Conservation (phyloP, 306 rosid species). For the Gastrolobium bilobum region DNA sequence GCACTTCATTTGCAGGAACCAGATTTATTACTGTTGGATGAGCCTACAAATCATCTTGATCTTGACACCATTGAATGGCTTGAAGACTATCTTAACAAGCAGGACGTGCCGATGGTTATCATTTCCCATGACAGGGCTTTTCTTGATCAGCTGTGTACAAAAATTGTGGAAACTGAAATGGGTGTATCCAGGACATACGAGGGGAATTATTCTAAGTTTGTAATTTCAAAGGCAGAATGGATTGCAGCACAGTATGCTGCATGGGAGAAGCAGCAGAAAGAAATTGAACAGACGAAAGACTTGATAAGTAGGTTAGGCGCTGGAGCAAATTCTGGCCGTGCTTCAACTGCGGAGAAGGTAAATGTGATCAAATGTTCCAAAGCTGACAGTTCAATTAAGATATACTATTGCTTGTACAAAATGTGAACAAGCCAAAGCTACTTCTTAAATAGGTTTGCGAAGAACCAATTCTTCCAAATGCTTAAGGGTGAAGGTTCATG, state of each 20-base stretch:
- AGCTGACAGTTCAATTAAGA: constrained; percentile 34
- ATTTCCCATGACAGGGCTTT: constrained; percentile 98
- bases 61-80: constrained; percentile 99
- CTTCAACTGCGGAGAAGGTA: constrained; percentile 98
- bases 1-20: constrained; percentile 77
- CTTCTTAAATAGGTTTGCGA: constrained; percentile 20
- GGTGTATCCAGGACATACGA: constrained; percentile 85
- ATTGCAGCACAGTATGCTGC: constrained; percentile 90
- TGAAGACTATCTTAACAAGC: constrained; percentile 85
- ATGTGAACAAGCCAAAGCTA: constrained; percentile 22
- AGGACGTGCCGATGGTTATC: constrained; percentile 97
- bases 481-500: constrained; percentile 1
- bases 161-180: constrained; percentile 99
- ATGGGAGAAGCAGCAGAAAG: constrained; percentile 99
- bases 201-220: constrained; percentile 90
- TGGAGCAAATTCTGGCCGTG: constrained; percentile 97
- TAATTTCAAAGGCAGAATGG: constrained; percentile 85
- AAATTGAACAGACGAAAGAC: constrained; percentile 88
- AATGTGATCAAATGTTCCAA: constrained; percentile 2
- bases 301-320: constrained; percentile 90
- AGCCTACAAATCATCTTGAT: constrained; percentile 97
- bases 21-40: constrained; percentile 90
- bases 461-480: background rate
- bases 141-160: constrained; percentile 96
- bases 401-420: constrained; percentile 28